phyloP scores from a whole-genome alignment of 805 yeast genomes.

The Candida dendrica region DNA sequence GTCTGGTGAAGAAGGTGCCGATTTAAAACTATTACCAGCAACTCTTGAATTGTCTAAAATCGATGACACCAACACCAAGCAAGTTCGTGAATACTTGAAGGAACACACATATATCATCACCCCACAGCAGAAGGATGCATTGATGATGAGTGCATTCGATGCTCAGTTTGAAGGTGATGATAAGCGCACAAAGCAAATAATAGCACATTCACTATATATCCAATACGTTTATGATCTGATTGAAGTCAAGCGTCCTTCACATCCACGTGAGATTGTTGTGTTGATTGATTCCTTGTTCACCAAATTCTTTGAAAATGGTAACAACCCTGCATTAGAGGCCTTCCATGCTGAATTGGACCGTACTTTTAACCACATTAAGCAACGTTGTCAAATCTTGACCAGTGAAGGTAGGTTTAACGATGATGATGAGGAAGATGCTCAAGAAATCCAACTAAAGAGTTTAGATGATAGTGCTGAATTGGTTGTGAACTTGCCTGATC shows the following conservation, averaged over 20 bases:
- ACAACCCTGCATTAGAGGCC: slow-evolving; percentile 60
- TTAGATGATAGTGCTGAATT: slow-evolving; percentile 79
- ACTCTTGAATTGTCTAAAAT: slow-evolving; percentile 47
- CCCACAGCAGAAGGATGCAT: slow-evolving; percentile 84
- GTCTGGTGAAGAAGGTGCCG: slow-evolving; percentile 12
- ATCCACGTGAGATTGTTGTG: slow-evolving; percentile 26
- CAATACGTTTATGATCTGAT: slow-evolving; percentile 54
- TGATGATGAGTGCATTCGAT: slow-evolving; percentile 90
- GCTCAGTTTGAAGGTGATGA: slow-evolving; percentile 59
- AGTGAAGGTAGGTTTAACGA: slow-evolving; percentile 24
- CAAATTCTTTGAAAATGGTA: slow-evolving; percentile 37
- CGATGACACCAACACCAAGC: slow-evolving; percentile 36
- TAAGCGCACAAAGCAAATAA: slow-evolving; percentile 49
- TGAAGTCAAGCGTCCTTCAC: slow-evolving; percentile 27
- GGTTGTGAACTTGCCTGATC: slow-evolving; percentile 60
- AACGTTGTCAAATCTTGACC: slow-evolving; percentile 63
- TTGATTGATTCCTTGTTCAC: slow-evolving; percentile 63
- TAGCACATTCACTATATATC: slow-evolving; percentile 71
- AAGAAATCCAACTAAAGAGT: slow-evolving; percentile 79
- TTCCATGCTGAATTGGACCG: slow-evolving; percentile 66
- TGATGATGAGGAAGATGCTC: slow-evolving; percentile 41
- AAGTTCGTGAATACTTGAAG: slow-evolving; percentile 45
- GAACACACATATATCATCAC: slow-evolving; percentile 59
- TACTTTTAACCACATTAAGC: slow-evolving; percentile 68
- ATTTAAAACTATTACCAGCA: slow-evolving; percentile 11